A percentile compares a stretch with the other conserved stretches of the same genome.
These are phyloP conservation scores for Neoboletus brunneissimus DNA, from an alignment of 768 basidiomycete species.

Conservation along the genomic window DNA sequence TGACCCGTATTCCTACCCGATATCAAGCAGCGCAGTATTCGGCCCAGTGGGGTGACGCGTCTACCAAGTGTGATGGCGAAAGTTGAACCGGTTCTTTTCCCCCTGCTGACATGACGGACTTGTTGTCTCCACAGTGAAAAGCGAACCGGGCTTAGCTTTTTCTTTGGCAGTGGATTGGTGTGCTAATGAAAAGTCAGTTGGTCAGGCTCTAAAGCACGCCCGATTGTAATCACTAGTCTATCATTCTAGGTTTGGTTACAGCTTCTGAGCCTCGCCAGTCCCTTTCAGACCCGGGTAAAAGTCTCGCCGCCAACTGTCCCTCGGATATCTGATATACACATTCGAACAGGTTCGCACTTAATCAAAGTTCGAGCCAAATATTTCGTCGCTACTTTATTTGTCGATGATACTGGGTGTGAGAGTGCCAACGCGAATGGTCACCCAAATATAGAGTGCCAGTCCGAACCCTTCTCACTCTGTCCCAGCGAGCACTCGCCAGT, in stretches of 20 bases:
- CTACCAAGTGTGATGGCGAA: not conserved
- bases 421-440: not conserved
- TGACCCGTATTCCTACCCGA: not conserved
- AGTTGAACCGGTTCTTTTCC: not conserved
- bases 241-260: not conserved
- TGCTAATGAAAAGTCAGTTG: not conserved
- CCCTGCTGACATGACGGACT: not conserved
- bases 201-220: not conserved
- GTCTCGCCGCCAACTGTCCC: not conserved
- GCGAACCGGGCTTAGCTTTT: not conserved
- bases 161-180: not conserved
- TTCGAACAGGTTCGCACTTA: not conserved
- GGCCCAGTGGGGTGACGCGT: no score
- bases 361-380: not conserved
- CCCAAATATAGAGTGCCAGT: slow-evolving; percentile 7
- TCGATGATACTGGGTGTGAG: slow-evolving; percentile 1
- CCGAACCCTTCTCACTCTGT: not conserved
- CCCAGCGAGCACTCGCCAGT: not conserved
- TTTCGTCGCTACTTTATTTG: not conserved
- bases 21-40: not conserved
- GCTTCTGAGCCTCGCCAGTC: not conserved
- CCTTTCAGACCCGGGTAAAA: not conserved
- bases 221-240: not conserved
- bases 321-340: slow-evolving; percentile 6
- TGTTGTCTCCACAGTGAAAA: not conserved